These are phyloP conservation scores for Magnolia kwangsiensis DNA, from an alignment of 164 flowering plant genomes.

Conservation along the genomic window DNA sequence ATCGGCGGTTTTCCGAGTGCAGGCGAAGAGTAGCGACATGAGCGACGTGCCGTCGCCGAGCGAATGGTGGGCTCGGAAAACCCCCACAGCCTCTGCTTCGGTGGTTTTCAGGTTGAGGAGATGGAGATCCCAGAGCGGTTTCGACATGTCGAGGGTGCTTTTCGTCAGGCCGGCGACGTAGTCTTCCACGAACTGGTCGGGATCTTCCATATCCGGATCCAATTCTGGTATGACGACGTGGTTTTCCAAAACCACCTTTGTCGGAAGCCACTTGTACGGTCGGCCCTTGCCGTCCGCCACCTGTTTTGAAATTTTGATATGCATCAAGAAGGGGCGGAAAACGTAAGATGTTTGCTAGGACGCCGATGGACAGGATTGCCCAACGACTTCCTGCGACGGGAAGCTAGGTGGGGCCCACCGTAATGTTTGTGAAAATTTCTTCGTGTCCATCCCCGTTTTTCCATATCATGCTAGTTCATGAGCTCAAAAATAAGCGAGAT, in stretches of 20 bases:
- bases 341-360: not conserved
- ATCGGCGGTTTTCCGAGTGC: conserved; percentile 40
- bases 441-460: too few species aligned
- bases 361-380: too few species aligned
- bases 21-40: conserved; percentile 53
- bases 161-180: conserved; percentile 37
- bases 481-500: too few species aligned
- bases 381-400: too few species aligned
- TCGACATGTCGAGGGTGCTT: conserved; percentile 40
- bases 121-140: conserved; percentile 71
- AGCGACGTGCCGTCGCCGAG: conserved; percentile 71
- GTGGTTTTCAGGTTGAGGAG: conserved; percentile 49
- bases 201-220: conserved; percentile 22
- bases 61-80: conserved; percentile 63
- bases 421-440: too few species aligned
- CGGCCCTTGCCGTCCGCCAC: conserved; percentile 26
- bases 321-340: not conserved
- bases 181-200: conserved; percentile 50
- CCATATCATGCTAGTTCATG: too few species aligned
- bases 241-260: conserved; percentile 38
- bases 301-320: conserved; percentile 14
- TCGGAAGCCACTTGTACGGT: conserved; percentile 37
- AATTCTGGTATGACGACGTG: conserved; percentile 42
- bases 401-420: too few species aligned
- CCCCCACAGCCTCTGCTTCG: conserved; percentile 36